Percentiles rank a stretch among this genome's conserved stretches.
Evolutionary conservation across 352 stramenopile species (phyloP).

Genomic region (Pythium graminicola): DNA sequence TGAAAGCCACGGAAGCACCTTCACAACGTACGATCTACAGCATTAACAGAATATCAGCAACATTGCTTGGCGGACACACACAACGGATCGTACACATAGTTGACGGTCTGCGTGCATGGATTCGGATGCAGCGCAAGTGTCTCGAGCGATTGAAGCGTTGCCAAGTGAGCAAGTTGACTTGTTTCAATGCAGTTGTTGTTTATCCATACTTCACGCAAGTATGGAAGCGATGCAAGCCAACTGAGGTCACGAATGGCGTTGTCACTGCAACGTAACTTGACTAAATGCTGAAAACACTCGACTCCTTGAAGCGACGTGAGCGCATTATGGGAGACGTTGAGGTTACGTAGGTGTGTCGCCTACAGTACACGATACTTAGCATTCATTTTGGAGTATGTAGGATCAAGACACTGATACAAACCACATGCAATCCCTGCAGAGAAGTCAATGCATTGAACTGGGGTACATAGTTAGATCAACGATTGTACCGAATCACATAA

Average conservation of each 20-base stretch:
- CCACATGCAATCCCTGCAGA: constrained; percentile 39
- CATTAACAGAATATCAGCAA: background rate
- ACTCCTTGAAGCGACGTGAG: constrained; percentile 42
- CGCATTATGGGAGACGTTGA: constrained; percentile 62
- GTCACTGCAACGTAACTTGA: constrained; percentile 45
- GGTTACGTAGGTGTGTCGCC: constrained; percentile 37
- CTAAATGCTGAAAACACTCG: constrained; percentile 31
- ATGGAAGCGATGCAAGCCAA: constrained; percentile 26
- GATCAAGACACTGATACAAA: constrained; percentile 8
- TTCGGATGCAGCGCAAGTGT: constrained; percentile 63
- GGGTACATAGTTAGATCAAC: background rate
- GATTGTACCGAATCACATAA: too few relatives aligned
- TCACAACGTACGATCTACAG: constrained; percentile 26
- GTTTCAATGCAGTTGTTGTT: constrained; percentile 48
- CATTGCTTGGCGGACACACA: background rate
- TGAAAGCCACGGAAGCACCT: constrained; percentile 42
- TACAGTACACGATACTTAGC: background rate
- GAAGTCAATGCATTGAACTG: constrained; percentile 58
- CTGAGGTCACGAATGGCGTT: constrained; percentile 52
- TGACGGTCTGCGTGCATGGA: constrained; percentile 43
- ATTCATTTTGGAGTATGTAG: background rate
- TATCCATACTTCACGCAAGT: constrained; percentile 55
- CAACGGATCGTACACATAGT: constrained; percentile 38
- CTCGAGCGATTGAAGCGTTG: constrained; percentile 25
- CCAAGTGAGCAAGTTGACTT: constrained; percentile 40